These are phyloP conservation scores for Grosmannia serpens DNA, from an alignment of 2,329 filamentous ascomycete genomes.

Conservation along the genomic window DNA sequence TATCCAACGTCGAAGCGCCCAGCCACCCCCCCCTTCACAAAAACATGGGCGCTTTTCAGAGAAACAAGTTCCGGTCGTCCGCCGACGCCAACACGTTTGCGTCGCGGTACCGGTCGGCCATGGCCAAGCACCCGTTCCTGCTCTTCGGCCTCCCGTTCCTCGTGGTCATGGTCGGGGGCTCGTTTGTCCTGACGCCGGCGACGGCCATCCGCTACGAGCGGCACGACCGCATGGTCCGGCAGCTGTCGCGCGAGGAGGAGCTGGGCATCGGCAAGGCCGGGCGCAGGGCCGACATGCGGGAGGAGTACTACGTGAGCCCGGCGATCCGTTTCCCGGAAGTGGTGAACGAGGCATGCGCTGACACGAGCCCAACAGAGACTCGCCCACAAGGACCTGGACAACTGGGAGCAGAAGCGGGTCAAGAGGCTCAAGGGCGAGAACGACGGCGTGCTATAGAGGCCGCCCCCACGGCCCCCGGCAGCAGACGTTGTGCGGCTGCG, in stretches of 20 bases:
- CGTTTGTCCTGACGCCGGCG: constrained; percentile 88
- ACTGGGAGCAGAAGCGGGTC: constrained; percentile 95
- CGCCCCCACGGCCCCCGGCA: too few relatives aligned
- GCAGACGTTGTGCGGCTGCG: too few relatives aligned
- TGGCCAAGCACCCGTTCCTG: constrained; percentile 74
- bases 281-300: constrained; percentile 66
- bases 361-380: constrained; percentile 42
- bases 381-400: constrained; percentile 81
- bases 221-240: constrained; percentile 79
- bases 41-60: constrained; percentile 51
- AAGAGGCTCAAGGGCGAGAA: constrained; percentile 81
- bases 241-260: constrained; percentile 76
- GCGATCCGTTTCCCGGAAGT: neutral
- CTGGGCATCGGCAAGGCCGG: constrained; percentile 63
- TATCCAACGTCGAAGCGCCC: neutral
- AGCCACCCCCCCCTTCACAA: constrained; percentile 4
- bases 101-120: constrained; percentile 60
- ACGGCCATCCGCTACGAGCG: constrained; percentile 90
- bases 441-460: constrained; percentile 56
- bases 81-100: constrained; percentile 59
- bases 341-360: neutral
- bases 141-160: constrained; percentile 94
- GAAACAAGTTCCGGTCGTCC: constrained; percentile 58
- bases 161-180: constrained; percentile 76
- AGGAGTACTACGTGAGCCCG: constrained; percentile 68